A percentile compares a stretch with the other conserved stretches of the same genome.
phyloP scores from a whole-genome alignment of 2,329 filamentous ascomycete genomes.

The Xylariaceae sp. region DNA sequence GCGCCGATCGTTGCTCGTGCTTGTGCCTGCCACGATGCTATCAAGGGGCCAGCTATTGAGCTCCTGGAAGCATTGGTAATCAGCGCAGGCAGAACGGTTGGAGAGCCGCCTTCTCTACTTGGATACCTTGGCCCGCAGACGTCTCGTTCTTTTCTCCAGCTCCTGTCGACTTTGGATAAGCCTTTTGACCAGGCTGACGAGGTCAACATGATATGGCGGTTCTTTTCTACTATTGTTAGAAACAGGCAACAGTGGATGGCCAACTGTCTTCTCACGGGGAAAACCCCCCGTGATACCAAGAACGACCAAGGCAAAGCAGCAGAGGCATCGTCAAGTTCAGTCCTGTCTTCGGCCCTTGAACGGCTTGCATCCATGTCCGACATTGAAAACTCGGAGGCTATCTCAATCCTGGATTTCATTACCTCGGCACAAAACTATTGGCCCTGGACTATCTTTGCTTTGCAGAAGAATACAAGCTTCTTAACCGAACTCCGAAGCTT shows the following conservation, averaged over 20 bases:
- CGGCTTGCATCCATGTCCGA: constrained; percentile 67
- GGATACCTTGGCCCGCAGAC: constrained; percentile 83
- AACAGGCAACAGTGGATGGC: constrained; percentile 96
- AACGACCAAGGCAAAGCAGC: constrained; percentile 57
- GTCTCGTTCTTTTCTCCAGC: constrained; percentile 79
- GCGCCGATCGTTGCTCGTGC: constrained; percentile 76
- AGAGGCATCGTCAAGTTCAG: constrained; percentile 58
- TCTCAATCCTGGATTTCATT: constrained; percentile 84
- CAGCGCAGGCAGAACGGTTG: constrained; percentile 64
- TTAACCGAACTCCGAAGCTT: constrained; percentile 73
- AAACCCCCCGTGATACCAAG: constrained; percentile 76
- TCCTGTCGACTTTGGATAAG: constrained; percentile 75
- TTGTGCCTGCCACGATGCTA: constrained; percentile 69
- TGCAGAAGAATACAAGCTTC: constrained; percentile 74
- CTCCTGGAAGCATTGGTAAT: constrained; percentile 75
- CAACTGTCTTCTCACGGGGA: constrained; percentile 87
- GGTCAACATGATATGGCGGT: constrained; percentile 75
- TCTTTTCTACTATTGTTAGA: constrained; percentile 83
- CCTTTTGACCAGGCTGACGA: constrained; percentile 69
- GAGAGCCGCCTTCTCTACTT: constrained; percentile 91
- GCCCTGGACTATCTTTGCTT: constrained; percentile 87
- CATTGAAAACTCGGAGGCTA: constrained; percentile 65
- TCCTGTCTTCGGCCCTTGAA: constrained; percentile 74
- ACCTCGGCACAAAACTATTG: constrained; percentile 89
- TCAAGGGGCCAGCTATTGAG: constrained; percentile 66